Evolutionary conservation across 75 land plant genomes (phyloP), one percentile per base, ranked within the genome.

Genomic region (Ceratopteris richardii): DNA sequence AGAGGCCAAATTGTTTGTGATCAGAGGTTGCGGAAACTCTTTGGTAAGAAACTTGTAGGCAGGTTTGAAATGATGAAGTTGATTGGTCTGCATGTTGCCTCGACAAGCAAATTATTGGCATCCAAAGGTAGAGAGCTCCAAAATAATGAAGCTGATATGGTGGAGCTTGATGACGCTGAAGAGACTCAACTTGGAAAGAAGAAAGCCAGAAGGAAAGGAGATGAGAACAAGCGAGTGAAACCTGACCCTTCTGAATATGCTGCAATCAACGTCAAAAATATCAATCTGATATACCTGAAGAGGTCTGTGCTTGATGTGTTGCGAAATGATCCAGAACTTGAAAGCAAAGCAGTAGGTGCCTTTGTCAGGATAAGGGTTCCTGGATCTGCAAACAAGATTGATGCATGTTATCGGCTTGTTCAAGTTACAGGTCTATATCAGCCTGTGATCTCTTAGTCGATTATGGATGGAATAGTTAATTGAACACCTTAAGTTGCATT

Each of bases 1-100:
- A 90, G 72, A 60, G 84, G 83, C 74, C 78, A 81, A 26, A 87
- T 95, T 28, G 60, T 77, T 44, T 95, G 97, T 77, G 99, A 95
- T 72, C 62, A 84, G 43, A 77, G 75, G 62, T 83, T 95, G 24
- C 56, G 74, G 25, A 67, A 31, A 31, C 51, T 95, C 7, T 95
- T 95, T 78, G 86, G 96, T 13, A 95, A 95, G 66, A 72, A 75
- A 31, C 66, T 73, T 51, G 86, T 90, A 42, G 88, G 88, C n/a
- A 96, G 88, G 66, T 79, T 83, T 80, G 92, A 90, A 73, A 90
- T 95, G 99, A 68, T 90, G 63, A 90, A 87, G 68, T 82, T 87
- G 71, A 79, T 95, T 26, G 86, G 87, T 39, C 77, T 76, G 4
- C 99, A 95, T 52, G 78, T 87, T 58, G 66, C 78, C 44, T 46